Conservation (phyloP, 352 stramenopile genomes). For the Globisporangium carolinianum region DNA sequence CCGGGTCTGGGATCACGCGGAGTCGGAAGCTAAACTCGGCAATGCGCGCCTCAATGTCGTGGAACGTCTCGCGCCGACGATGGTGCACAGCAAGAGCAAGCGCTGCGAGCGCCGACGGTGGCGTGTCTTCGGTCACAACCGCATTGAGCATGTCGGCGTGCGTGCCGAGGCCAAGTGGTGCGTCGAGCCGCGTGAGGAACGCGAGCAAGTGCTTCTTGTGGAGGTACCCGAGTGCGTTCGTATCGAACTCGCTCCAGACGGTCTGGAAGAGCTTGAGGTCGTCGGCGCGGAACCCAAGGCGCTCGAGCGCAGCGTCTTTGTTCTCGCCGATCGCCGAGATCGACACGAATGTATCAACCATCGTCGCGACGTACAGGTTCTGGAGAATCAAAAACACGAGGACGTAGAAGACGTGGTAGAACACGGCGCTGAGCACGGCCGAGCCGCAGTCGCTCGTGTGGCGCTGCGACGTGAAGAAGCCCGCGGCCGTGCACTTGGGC, state of each 20-base stretch:
- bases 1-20: slow-evolving; percentile 51
- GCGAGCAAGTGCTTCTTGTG: slow-evolving; percentile 59
- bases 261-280: slow-evolving; percentile 60
- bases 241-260: slow-evolving; percentile 74
- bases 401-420: slow-evolving; percentile 80
- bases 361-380: slow-evolving; percentile 76
- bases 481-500: slow-evolving; percentile 51
- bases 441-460: slow-evolving; percentile 68
- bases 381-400: slow-evolving; percentile 74
- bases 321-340: slow-evolving; percentile 56
- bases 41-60: slow-evolving; percentile 68
- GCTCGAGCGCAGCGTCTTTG: slow-evolving; percentile 40
- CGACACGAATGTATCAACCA: slow-evolving; percentile 79
- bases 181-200: slow-evolving; percentile 43
- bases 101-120: slow-evolving; percentile 15
- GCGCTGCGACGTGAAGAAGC: slow-evolving; percentile 15
- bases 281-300: slow-evolving; percentile 55
- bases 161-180: slow-evolving; percentile 47
- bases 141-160: slow-evolving; percentile 29
- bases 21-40: slow-evolving; percentile 56
- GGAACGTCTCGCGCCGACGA: slow-evolving; percentile 42
- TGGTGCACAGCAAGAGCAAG: slow-evolving; percentile 32
- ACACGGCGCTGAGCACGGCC: slow-evolving; percentile 45
- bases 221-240: slow-evolving; percentile 60
- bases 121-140: slow-evolving; percentile 29